These are phyloP conservation scores for Phytophthora fragariaefolia DNA, from an alignment of 352 stramenopile species.

Conservation along the genomic window DNA sequence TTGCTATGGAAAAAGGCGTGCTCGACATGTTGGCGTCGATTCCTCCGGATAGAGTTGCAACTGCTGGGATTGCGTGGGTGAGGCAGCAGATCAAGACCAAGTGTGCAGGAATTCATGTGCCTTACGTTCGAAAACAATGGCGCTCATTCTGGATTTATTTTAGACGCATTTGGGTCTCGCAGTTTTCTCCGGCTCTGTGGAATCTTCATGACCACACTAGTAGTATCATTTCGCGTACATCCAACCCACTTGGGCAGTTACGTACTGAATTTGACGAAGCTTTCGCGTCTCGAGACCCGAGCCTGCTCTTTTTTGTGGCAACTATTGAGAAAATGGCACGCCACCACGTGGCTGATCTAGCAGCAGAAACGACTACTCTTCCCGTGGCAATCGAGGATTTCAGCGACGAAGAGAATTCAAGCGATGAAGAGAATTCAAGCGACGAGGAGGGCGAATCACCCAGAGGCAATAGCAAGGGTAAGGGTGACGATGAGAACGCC, in stretches of 20 bases:
- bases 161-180: slow-evolving; percentile 18
- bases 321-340: slow-evolving; percentile 25
- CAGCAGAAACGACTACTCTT: slow-evolving; percentile 20
- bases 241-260: slow-evolving; percentile 29
- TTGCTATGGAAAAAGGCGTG: slow-evolving; percentile 27
- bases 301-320: slow-evolving; percentile 21
- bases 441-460: slow-evolving; percentile 1
- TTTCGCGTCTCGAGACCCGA: slow-evolving; percentile 17
- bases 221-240: slow-evolving; percentile 25
- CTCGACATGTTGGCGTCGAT: slow-evolving; percentile 26
- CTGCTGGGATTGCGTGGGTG: slow-evolving; percentile 25
- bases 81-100: slow-evolving; percentile 23
- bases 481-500: background rate
- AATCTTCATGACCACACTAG: slow-evolving; percentile 24
- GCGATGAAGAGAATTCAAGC: slow-evolving; percentile 1
- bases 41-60: slow-evolving; percentile 9
- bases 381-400: slow-evolving; percentile 10
- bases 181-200: slow-evolving; percentile 22
- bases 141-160: slow-evolving; percentile 32
- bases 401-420: slow-evolving; percentile 8
- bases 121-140: slow-evolving; percentile 23
- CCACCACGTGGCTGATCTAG: slow-evolving; percentile 28
- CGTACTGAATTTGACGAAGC: slow-evolving; percentile 17
- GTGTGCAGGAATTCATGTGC: slow-evolving; percentile 10
- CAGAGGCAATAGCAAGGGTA: background rate